phyloP scores from a whole-genome alignment of 106 monocot species.

The Agapanthus africanus region DNA sequence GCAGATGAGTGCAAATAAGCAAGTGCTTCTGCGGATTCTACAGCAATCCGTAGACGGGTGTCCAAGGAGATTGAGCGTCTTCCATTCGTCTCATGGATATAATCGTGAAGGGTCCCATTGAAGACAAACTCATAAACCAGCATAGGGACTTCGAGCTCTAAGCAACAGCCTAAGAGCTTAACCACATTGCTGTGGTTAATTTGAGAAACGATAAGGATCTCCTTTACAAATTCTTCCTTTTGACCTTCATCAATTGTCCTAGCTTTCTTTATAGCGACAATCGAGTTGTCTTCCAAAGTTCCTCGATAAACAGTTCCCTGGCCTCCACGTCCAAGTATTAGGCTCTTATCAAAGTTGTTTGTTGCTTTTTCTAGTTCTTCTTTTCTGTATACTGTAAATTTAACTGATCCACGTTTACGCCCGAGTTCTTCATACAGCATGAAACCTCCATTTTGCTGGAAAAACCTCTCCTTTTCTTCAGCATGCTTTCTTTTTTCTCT shows the following conservation, averaged over 20 bases:
- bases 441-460: slow-evolving; percentile 24
- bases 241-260: slow-evolving; percentile 28
- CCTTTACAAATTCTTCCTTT: slow-evolving; percentile 41
- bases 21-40: slow-evolving; percentile 34
- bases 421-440: slow-evolving; percentile 19
- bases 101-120: slow-evolving; percentile 22
- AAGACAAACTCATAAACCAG: slow-evolving; percentile 47
- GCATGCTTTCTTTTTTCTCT: neutral
- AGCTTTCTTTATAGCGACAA: slow-evolving; percentile 42
- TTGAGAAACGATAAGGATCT: slow-evolving; percentile 42
- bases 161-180: slow-evolving; percentile 40
- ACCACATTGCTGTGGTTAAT: slow-evolving; percentile 41
- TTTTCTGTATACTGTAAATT: slow-evolving; percentile 1
- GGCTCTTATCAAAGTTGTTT: slow-evolving; percentile 19
- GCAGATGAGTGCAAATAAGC: slow-evolving; percentile 42
- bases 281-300: neutral
- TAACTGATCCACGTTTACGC: slow-evolving; percentile 3
- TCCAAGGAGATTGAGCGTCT: slow-evolving; percentile 13
- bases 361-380: slow-evolving; percentile 21
- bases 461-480: slow-evolving; percentile 13
- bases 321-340: slow-evolving; percentile 42
- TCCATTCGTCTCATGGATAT: slow-evolving; percentile 3
- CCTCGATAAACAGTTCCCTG: slow-evolving; percentile 44
- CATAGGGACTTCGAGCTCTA: slow-evolving; percentile 39
- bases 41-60: slow-evolving; percentile 23